Conservation (phyloP, 139 green algal species). For the Tetradesmus obliquus region DNA sequence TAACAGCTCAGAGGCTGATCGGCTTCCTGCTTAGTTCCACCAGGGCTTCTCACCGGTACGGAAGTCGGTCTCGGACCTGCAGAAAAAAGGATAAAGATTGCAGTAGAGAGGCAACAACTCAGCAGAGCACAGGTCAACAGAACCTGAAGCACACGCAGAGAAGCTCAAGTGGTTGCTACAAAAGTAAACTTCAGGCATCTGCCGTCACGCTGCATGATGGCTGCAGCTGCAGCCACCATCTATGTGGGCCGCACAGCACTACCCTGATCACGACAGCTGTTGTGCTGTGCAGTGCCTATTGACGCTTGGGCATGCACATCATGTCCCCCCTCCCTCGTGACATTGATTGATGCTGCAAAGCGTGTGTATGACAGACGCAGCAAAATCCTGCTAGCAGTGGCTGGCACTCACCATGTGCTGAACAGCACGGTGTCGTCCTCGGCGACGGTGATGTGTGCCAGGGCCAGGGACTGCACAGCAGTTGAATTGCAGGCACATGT, state of each 20-base stretch:
- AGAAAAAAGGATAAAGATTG: background rate
- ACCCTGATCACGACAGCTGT: no score
- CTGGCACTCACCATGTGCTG: slow-evolving; percentile 77
- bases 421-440: slow-evolving; percentile 90
- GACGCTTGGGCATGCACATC: no score
- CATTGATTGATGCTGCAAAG: no score
- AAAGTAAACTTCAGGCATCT: no score
- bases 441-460: slow-evolving; percentile 89
- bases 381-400: background rate
- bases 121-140: background rate
- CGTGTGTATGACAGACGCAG: background rate
- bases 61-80: slow-evolving; percentile 99
- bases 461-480: slow-evolving; percentile 87
- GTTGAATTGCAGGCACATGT: no score
- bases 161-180: no score
- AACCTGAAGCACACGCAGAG: no score
- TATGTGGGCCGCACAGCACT: no score
- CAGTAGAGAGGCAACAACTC: background rate
- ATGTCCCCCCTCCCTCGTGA: no score
- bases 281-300: no score
- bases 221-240: no score
- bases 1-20: background rate
- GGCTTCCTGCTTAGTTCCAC: slow-evolving; percentile 81
- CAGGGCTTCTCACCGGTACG: slow-evolving; percentile 88
- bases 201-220: no score